phyloP scores from a whole-genome alignment of 2,329 filamentous ascomycete species.

The Colletotrichum shisoi region DNA sequence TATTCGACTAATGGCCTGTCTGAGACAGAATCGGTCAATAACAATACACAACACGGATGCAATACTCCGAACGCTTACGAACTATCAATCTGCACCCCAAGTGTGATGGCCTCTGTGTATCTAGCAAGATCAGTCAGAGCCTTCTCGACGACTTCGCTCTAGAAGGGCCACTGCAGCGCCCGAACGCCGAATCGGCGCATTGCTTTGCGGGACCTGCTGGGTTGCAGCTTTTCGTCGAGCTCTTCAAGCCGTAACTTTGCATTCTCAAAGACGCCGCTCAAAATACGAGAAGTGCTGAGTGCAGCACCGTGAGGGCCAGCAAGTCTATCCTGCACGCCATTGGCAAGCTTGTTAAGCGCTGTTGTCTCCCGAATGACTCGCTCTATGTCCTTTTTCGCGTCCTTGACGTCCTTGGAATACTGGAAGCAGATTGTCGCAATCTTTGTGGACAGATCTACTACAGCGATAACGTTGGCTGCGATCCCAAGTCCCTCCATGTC shows the following conservation, averaged over 20 bases:
- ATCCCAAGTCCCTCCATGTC: conserved; percentile 45
- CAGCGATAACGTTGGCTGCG: conserved; percentile 50
- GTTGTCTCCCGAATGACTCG: conserved; percentile 45
- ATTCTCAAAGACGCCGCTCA: conserved; percentile 40
- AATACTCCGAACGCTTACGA: too few species aligned
- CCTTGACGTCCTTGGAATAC: conserved; percentile 49
- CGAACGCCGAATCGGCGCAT: conserved; percentile 48
- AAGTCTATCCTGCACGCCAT: conserved; percentile 43
- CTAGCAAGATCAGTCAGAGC: conserved; percentile 44
- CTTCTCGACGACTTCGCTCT: conserved; percentile 48
- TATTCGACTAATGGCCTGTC: too few species aligned
- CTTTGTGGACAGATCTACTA: conserved; percentile 51
- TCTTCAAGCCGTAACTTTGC: conserved; percentile 41
- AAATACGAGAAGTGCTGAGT: conserved; percentile 43
- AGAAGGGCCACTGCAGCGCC: conserved; percentile 52
- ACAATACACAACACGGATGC: too few species aligned
- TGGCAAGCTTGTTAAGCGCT: conserved; percentile 43
- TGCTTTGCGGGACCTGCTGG: conserved; percentile 41
- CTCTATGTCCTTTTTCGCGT: conserved; percentile 46
- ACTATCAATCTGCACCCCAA: conserved; percentile 46
- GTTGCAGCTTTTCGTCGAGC: conserved; percentile 43
- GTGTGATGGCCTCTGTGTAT: conserved; percentile 44
- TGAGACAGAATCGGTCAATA: too few species aligned
- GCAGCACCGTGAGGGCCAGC: conserved; percentile 42
- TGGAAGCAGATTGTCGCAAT: conserved; percentile 47